Evolutionary conservation across 2,329 filamentous ascomycete genomes (phyloP).

Genomic region (Cercospora brassicicola): DNA sequence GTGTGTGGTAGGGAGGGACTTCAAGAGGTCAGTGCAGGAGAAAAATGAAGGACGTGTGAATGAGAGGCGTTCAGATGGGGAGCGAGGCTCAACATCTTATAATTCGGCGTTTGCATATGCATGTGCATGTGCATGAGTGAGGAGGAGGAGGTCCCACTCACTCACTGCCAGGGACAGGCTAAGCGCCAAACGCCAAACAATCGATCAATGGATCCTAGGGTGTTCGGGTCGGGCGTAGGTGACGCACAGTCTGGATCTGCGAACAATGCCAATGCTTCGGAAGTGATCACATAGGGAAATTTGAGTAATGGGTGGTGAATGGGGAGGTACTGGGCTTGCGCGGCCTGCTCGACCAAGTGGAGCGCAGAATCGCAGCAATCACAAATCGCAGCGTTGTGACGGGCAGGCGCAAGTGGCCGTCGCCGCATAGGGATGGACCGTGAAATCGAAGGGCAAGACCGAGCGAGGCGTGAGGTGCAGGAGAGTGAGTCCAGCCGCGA

Average conservation of each 20-base stretch:
- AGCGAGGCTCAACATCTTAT: neutral
- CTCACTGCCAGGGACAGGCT: neutral
- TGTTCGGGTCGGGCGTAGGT: neutral
- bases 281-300: neutral
- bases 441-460: neutral
- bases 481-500: neutral
- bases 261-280: neutral
- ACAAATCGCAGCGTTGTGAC: neutral
- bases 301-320: neutral
- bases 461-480: neutral
- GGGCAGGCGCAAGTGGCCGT: neutral
- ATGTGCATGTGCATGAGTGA: neutral
- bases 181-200: neutral
- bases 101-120: neutral
- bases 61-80: neutral
- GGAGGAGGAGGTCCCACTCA: neutral
- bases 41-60: neutral
- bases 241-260: neutral
- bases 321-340: neutral
- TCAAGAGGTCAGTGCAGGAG: neutral
- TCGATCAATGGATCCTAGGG: constrained; percentile 3
- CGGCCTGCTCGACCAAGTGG: neutral
- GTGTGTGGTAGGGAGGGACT: neutral
- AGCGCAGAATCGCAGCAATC: neutral
- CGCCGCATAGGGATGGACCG: neutral